Evolutionary conservation across 2,329 filamentous ascomycete genomes (phyloP).

Genomic region (Aspergillus tamarii): DNA sequence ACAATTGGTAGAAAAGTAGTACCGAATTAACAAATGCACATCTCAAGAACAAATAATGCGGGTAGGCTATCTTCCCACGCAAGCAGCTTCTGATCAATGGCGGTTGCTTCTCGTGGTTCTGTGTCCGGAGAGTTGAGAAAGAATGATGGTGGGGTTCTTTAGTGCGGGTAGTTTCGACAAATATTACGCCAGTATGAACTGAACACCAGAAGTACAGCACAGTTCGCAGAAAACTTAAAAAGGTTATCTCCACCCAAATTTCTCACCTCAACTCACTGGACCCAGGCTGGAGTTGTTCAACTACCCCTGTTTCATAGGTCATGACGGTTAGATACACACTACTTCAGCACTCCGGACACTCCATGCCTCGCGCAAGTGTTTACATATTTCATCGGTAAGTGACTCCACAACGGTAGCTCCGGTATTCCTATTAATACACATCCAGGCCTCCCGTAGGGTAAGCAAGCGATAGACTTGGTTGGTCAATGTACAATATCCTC

Average conservation of each 20-base stretch:
- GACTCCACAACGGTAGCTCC: background rate
- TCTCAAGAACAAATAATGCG: background rate
- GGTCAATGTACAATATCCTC: slow-evolving; percentile 12
- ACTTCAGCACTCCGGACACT: background rate
- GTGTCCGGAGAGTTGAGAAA: background rate
- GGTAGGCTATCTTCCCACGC: background rate
- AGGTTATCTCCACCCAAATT: background rate
- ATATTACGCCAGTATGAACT: background rate
- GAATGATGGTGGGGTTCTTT: slow-evolving; percentile 7
- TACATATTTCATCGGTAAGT: background rate
- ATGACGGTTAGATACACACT: background rate
- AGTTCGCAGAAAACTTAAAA: background rate
- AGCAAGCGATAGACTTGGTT: slow-evolving; percentile 3
- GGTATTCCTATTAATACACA: slow-evolving; percentile 5
- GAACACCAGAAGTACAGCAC: background rate
- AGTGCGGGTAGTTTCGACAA: slow-evolving; percentile 4
- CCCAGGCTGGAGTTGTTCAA: background rate
- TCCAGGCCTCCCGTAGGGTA: background rate
- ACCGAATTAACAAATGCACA: background rate
- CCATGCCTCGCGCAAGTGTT: background rate
- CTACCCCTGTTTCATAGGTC: background rate
- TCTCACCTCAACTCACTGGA: background rate
- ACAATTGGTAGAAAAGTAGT: background rate
- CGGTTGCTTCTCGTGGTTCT: background rate
- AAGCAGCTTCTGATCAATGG: background rate